Evolutionary conservation across 257 asterid genomes (phyloP), one percentile per base, ranked within the genome.

Genomic region (Prunella vulgaris): DNA sequence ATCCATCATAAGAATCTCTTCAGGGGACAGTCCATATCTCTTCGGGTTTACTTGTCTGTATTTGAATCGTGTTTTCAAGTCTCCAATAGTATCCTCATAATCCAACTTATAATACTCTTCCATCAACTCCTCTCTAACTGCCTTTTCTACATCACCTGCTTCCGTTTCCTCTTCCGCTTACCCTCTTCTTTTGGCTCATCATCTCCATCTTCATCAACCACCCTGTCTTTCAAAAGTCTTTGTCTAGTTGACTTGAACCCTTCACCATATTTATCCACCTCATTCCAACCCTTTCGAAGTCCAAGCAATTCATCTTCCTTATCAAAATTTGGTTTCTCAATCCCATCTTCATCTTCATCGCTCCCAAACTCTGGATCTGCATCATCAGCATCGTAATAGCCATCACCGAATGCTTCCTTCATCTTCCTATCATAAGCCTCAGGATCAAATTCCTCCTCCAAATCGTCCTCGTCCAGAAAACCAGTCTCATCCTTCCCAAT

Each of bases 221-320:
- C 73, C 66, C 67, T 72, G 5, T 73, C 70, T 74, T 81, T 81
- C 81, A 83, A 61, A 54, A 84, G 54, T 75, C 70, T 83, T 68
- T 87, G 81, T 74, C 96, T 78, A 32, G 78, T 60, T 1, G 89
- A 81, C 10, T 52, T 68, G 70, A 90, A 86, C 54, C 92, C 88
- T 60, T 84, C 85, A 2, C 69, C 65, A 3, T 81, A 54, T 46
- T 74, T 71, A 49, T 81, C 58, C 52, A 69, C 70, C 40, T 79
- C 84, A 52, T 78, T 95, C 96, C 93, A 93, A 22, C 84, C 93
- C 75, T 84, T 77, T 8, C 80, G 73, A 72, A 93, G 89, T 63
- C 96, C 97, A 60, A 93, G 95, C 79, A 90, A 73, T 74, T 88
- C 95, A 79, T 93, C 95, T 66, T 93, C 98, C 76, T 84, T 78